Conservation (phyloP, 1,284 basidiomycete genomes). For the Agaricales sp. region DNA sequence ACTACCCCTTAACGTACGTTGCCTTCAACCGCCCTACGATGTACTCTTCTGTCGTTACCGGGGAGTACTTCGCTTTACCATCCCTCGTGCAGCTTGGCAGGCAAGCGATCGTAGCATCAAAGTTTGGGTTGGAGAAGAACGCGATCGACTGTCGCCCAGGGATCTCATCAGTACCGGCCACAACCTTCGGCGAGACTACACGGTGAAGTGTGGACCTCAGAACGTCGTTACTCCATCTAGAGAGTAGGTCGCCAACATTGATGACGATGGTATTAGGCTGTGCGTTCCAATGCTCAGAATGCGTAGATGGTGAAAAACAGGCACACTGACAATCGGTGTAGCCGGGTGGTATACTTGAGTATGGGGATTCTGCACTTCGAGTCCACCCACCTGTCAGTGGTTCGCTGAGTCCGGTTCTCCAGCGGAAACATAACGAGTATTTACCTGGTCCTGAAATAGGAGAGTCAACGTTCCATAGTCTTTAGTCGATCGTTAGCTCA, state of each 20-base stretch:
- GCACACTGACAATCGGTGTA: conserved; percentile 53
- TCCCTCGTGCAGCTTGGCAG: conserved; percentile 58
- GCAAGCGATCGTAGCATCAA: conserved; percentile 56
- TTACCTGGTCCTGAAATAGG: conserved; percentile 71
- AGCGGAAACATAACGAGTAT: conserved; percentile 9
- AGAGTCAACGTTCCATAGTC: conserved; percentile 82
- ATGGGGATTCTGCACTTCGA: conserved; percentile 75
- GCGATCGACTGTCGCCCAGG: conserved; percentile 73
- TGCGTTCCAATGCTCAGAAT: conserved; percentile 10
- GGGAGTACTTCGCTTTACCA: conserved; percentile 41
- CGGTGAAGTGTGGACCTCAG: conserved; percentile 74
- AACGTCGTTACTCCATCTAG: conserved; percentile 78
- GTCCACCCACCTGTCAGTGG: conserved; percentile 54
- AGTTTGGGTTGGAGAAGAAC: conserved; percentile 84
- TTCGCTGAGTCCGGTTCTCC: conserved; percentile 6
- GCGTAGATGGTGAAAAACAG: neutral
- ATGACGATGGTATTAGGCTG: conserved; percentile 75
- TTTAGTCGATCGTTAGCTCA: conserved; percentile 14
- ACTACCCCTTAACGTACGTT: too few species aligned
- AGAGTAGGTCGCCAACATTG: conserved; percentile 75
- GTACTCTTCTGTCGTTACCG: conserved; percentile 67
- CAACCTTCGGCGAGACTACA: conserved; percentile 57
- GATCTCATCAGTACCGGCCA: conserved; percentile 31
- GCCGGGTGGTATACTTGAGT: conserved; percentile 64
- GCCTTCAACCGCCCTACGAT: conserved; percentile 61